Conservation (phyloP, 352 stramenopile species). For the Achlya hypogyna region DNA sequence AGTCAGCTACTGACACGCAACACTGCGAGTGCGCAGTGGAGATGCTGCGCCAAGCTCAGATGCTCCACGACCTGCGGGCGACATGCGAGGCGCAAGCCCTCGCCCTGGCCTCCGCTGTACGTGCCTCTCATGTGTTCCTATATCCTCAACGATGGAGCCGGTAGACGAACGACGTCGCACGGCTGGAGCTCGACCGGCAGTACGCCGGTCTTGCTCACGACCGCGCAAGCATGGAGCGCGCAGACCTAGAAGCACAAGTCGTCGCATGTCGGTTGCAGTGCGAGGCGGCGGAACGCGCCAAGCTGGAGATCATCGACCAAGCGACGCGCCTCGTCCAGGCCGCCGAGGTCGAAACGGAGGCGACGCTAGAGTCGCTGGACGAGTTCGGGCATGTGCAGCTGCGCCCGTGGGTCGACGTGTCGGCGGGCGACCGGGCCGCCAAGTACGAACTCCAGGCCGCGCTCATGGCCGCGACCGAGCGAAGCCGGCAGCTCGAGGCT, state of each 20-base stretch:
- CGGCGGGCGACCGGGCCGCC: neutral
- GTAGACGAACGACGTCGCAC: no score
- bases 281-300: neutral
- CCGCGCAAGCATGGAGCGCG: neutral
- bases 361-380: neutral
- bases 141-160: no score
- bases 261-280: neutral
- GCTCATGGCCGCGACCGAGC: neutral
- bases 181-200: no score
- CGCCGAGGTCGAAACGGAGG: neutral
- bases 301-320: slow-evolving; percentile 8
- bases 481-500: neutral
- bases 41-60: no score
- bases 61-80: no score
- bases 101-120: no score
- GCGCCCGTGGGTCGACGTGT: neutral
- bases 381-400: neutral
- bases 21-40: no score
- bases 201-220: no score
- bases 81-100: no score
- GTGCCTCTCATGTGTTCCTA: no score
- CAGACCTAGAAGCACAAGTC: neutral
- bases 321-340: slow-evolving; percentile 3
- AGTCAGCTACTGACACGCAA: no score
- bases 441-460: neutral